Conservation (phyloP, 108 stramenopile species). For the Cyclotella choctawhatcheeana region DNA sequence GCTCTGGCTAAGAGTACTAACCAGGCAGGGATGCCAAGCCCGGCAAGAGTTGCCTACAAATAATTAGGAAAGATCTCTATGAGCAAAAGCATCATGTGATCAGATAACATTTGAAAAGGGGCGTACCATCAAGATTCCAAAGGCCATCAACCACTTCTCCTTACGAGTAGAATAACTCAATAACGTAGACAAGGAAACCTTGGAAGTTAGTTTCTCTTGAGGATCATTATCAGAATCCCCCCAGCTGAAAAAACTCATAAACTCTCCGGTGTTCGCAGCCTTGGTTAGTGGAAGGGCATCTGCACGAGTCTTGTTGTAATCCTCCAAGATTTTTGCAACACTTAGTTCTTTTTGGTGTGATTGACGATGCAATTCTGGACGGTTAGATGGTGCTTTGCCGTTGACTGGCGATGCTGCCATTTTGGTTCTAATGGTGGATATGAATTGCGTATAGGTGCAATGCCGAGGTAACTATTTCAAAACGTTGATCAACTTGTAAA, state of each 20-base stretch:
- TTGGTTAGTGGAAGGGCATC: conserved; percentile 32
- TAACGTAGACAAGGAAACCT: conserved; percentile 32
- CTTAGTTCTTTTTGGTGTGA: no score
- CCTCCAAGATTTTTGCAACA: no score
- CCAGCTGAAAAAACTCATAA: conserved; percentile 35
- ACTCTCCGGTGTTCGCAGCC: conserved; percentile 21
- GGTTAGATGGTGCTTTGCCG: no score
- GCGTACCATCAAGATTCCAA: conserved; percentile 27
- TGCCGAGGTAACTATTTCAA: no score
- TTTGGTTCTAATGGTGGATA: no score
- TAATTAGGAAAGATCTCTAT: no score
- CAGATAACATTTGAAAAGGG: neutral
- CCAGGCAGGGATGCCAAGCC: conserved; percentile 53
- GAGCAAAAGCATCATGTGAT: neutral
- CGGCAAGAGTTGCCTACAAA: conserved; percentile 38
- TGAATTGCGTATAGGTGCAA: no score
- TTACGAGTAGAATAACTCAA: conserved; percentile 29
- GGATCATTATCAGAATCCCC: conserved; percentile 33
- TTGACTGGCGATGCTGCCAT: no score
- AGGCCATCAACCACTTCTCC: conserved; percentile 29
- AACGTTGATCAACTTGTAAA: no score
- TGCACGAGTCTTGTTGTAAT: conserved; percentile 29
- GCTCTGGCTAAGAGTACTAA: conserved; percentile 41
- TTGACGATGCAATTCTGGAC: no score
- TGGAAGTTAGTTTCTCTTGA: conserved; percentile 1